These are phyloP conservation scores for Colletotrichum lentis DNA, from an alignment of 2,329 filamentous ascomycete species.

Conservation along the genomic window DNA sequence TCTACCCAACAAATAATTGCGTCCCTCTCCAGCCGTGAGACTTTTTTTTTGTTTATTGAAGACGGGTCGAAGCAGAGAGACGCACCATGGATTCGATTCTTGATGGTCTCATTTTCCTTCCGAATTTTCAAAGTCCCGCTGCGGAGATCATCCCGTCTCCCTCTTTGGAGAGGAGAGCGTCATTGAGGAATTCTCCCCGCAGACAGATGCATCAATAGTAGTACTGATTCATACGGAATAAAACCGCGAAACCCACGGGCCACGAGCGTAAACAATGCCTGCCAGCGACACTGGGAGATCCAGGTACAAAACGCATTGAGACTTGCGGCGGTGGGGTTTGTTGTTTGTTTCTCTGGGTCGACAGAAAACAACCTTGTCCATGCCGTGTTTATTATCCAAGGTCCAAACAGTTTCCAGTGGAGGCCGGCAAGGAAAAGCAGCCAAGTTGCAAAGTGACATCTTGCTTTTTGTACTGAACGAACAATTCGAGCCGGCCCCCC, in stretches of 20 bases:
- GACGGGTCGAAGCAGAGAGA: conserved; percentile 28
- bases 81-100: conserved; percentile 3
- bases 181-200: conserved; percentile 14
- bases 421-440: conserved; percentile 19
- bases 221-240: conserved; percentile 6
- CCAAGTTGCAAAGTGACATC: conserved; percentile 7
- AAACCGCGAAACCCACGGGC: conserved; percentile 7
- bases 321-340: conserved; percentile 15
- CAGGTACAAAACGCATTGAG: conserved; percentile 4
- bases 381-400: conserved; percentile 20
- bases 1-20: conserved; percentile 12
- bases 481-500: background rate
- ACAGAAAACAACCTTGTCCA: conserved; percentile 20
- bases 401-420: conserved; percentile 26
- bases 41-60: background rate
- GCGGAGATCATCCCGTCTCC: conserved; percentile 7
- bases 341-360: conserved; percentile 29
- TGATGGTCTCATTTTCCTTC: background rate
- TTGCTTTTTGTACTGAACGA: background rate
- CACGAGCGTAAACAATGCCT: too few relatives aligned
- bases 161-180: background rate
- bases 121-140: background rate
- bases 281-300: conserved; percentile 7
- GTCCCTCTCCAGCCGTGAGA: conserved; percentile 14
- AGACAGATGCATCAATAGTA: conserved; percentile 1